Conservation (phyloP, 2,329 filamentous ascomycete species). For the Claviceps humidiphila region DNA sequence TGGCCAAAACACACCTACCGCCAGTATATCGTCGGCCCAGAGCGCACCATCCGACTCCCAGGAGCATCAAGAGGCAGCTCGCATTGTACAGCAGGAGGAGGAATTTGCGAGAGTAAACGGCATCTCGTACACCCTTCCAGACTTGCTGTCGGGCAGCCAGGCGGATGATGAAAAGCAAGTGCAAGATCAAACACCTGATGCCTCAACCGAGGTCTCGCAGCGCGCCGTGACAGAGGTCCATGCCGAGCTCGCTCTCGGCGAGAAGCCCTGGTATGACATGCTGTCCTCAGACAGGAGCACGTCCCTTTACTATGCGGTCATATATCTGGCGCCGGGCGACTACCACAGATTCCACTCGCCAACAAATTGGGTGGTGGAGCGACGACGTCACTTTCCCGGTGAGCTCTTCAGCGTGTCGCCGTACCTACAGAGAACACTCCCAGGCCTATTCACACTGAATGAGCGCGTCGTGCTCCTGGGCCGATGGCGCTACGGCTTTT, state of each 20-base stretch:
- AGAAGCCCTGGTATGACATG: slow-evolving; percentile 57
- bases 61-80: slow-evolving; percentile 16
- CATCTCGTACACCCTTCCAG: slow-evolving; percentile 85
- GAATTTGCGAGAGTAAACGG: slow-evolving; percentile 92
- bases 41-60: slow-evolving; percentile 12
- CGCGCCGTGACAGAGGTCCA: slow-evolving; percentile 72
- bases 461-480: slow-evolving; percentile 89
- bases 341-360: slow-evolving; percentile 98
- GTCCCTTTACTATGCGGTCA: slow-evolving; percentile 80
- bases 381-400: slow-evolving; percentile 90
- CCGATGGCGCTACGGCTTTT: slow-evolving; percentile 94
- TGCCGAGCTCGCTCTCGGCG: slow-evolving; percentile 66
- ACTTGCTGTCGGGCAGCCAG: slow-evolving; percentile 75
- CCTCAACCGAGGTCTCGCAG: slow-evolving; percentile 49
- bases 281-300: slow-evolving; percentile 49
- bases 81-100: slow-evolving; percentile 65
- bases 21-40: slow-evolving; percentile 30
- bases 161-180: slow-evolving; percentile 30
- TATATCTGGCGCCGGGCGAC: slow-evolving; percentile 93
- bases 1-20: slow-evolving; percentile 48
- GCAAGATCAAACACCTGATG: slow-evolving; percentile 50
- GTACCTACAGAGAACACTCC: slow-evolving; percentile 83
- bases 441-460: slow-evolving; percentile 91
- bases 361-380: slow-evolving; percentile 87
- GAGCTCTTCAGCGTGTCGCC: slow-evolving; percentile 92